These are phyloP conservation scores for Hordeum pubiflorum DNA, from an alignment of 202 grass and related monocot genomes.

Conservation along the genomic window DNA sequence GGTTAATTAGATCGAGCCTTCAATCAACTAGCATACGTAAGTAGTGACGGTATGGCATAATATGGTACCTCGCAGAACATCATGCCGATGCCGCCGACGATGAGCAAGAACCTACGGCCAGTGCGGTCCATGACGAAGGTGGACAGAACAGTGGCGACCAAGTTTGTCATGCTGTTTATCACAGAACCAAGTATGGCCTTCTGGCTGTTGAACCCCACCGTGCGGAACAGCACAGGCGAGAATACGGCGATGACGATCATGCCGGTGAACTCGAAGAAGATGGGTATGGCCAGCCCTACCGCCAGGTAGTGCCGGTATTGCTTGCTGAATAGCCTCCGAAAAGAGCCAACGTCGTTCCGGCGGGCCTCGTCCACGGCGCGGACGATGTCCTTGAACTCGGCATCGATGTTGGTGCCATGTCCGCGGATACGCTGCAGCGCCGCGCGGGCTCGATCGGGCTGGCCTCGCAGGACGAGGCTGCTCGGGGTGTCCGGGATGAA, in stretches of 20 bases:
- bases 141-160: conserved; percentile 15
- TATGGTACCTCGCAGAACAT: conserved; percentile 27
- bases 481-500: conserved; percentile 39
- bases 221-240: conserved; percentile 53
- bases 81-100: conserved; percentile 32
- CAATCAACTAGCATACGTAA: not conserved
- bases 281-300: conserved; percentile 23
- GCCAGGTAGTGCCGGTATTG: conserved; percentile 31
- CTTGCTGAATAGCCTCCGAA: not conserved
- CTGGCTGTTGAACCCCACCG: conserved; percentile 50
- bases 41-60: not conserved
- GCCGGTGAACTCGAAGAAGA: conserved; percentile 47
- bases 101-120: conserved; percentile 33
- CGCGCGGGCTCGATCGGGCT: not conserved
- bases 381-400: conserved; percentile 40
- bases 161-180: conserved; percentile 34
- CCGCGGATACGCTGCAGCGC: conserved; percentile 31
- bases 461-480: conserved; percentile 34
- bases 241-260: conserved; percentile 51
- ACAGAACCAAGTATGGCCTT: conserved; percentile 42
- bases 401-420: not conserved
- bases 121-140: conserved; percentile 39
- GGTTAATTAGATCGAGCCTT: not conserved
- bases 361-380: conserved; percentile 29
- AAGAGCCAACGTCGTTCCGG: conserved; percentile 32